Evolutionary conservation across 257 asterid genomes (phyloP).

Genomic region (Paraleonurus japonicus): DNA sequence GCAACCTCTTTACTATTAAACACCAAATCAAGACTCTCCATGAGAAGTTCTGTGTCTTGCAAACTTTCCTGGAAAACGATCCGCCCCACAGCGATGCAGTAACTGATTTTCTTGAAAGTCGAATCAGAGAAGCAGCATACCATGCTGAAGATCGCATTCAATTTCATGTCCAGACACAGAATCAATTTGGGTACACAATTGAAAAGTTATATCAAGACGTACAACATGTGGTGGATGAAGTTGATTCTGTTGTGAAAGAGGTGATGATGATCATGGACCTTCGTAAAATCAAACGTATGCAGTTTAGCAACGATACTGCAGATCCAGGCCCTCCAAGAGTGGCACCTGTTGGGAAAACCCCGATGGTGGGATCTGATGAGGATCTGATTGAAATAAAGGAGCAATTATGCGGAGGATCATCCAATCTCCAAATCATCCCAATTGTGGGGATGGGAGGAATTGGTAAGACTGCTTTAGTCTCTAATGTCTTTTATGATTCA

Average conservation of each 20-base stretch:
- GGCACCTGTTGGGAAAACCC: neutral
- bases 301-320: neutral
- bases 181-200: neutral
- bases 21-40: conserved; percentile 17
- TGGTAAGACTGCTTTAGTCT: conserved; percentile 36
- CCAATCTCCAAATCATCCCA: conserved; percentile 25
- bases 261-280: conserved; percentile 9
- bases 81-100: neutral
- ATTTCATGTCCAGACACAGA: neutral
- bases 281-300: neutral
- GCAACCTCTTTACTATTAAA: conserved; percentile 6
- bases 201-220: conserved; percentile 5
- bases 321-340: neutral
- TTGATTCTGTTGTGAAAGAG: neutral
- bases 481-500: conserved; percentile 17
- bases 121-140: conserved; percentile 20
- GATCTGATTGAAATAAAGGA: conserved; percentile 17
- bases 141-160: conserved; percentile 26
- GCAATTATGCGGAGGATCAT: conserved; percentile 27
- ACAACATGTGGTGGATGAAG: conserved; percentile 13
- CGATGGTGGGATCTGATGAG: conserved; percentile 26
- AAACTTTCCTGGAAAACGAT: conserved; percentile 24
- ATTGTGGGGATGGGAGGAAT: conserved; percentile 36
- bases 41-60: conserved; percentile 17
- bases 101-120: neutral